Percentiles rank a stretch among this genome's conserved stretches.
These are phyloP conservation scores for Salvia miltiorrhiza DNA, from an alignment of 257 asterid species.

Conservation along the genomic window DNA sequence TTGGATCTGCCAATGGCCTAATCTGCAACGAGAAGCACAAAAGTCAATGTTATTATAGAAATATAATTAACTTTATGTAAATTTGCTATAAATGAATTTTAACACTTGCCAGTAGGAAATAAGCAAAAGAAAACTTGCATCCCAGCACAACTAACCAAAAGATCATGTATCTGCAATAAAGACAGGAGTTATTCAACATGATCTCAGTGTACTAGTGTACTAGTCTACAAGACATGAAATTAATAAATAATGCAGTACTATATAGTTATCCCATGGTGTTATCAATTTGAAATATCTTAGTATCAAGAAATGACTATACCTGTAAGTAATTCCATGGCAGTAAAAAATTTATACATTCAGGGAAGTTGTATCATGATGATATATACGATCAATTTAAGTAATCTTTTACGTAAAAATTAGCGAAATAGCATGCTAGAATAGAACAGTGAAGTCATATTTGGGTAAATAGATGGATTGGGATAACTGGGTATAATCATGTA, in stretches of 20 bases:
- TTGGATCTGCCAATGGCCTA: conserved; percentile 72
- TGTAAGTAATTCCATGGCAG: neutral
- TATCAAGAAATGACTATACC: conserved; percentile 3
- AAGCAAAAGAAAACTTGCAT: conserved; percentile 84
- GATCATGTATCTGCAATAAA: conserved; percentile 67
- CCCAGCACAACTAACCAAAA: conserved; percentile 93
- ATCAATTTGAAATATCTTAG: neutral
- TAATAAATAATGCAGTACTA: neutral
- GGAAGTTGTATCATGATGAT: neutral
- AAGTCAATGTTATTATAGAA: neutral
- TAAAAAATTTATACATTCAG: neutral
- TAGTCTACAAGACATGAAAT: conserved; percentile 8
- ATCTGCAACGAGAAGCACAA: conserved; percentile 53
- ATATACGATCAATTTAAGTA: neutral
- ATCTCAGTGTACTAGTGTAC: too few relatives aligned
- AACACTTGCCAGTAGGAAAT: conserved; percentile 74
- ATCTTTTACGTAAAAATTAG: neutral
- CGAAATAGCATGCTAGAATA: neutral
- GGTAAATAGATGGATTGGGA: neutral
- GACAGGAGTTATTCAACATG: neutral
- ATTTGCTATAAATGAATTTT: neutral
- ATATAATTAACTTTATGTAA: conserved; percentile 10
- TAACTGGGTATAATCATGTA: neutral
- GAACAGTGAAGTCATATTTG: neutral
- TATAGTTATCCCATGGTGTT: neutral